Evolutionary conservation across 164 flowering plant genomes (phyloP).

Genomic region (Macadamia tetraphylla): DNA sequence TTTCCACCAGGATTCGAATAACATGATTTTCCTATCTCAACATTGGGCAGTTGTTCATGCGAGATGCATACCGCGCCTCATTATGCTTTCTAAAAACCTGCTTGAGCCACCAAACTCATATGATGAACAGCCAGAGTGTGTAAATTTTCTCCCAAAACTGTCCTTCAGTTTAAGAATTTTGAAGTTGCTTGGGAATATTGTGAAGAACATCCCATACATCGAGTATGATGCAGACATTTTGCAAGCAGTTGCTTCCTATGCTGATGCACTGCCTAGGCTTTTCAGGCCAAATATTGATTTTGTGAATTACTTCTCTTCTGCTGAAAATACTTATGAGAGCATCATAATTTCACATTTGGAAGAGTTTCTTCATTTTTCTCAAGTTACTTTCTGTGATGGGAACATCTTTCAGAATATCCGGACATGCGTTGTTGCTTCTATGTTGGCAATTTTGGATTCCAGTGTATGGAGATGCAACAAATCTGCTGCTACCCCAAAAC

Average conservation of each 20-base stretch:
- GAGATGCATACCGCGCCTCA: constrained; percentile 53
- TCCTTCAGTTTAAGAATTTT: constrained; percentile 52
- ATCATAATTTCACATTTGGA: constrained; percentile 53
- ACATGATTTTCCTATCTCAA: constrained; percentile 41
- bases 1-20: constrained; percentile 33
- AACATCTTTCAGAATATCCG: constrained; percentile 55
- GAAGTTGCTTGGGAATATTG: constrained; percentile 56
- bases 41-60: constrained; percentile 74
- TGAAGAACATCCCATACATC: constrained; percentile 41
- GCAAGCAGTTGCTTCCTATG: constrained; percentile 50
- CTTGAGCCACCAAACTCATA: constrained; percentile 29
- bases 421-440: constrained; percentile 65
- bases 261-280: constrained; percentile 53
- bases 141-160: constrained; percentile 37
- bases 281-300: constrained; percentile 56
- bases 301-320: constrained; percentile 31
- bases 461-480: constrained; percentile 56
- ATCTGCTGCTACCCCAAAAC: constrained; percentile 33
- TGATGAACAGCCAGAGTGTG: constrained; percentile 43
- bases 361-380: constrained; percentile 70
- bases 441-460: constrained; percentile 51
- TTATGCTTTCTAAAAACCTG: constrained; percentile 44
- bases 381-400: constrained; percentile 44
- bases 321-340: constrained; percentile 60
- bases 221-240: constrained; percentile 51